Conservation (phyloP, 2,329 filamentous ascomycete species). For the Zalaria sp. region DNA sequence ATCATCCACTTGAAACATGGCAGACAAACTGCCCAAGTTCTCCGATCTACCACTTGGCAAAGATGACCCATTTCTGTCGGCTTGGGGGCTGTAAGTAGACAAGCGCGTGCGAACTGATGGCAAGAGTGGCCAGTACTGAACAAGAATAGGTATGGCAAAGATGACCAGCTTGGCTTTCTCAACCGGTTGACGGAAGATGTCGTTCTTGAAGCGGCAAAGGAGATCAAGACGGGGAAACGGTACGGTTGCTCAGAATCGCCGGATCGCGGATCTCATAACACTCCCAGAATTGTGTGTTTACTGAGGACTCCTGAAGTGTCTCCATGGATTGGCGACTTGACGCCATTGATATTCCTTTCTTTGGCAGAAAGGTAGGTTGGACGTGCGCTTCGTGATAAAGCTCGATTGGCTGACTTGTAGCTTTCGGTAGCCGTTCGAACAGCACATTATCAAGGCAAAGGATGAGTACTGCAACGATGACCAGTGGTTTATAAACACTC, state of each 20-base stretch:
- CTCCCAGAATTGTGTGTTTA: too few relatives aligned
- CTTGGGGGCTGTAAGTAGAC: conserved; percentile 20
- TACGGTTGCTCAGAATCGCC: conserved; percentile 18
- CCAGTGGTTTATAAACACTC: conserved; percentile 43
- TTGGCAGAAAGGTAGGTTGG: too few relatives aligned
- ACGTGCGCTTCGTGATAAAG: too few relatives aligned
- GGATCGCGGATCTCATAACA: conserved; percentile 13
- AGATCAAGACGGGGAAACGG: conserved; percentile 40
- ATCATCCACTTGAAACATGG: too few relatives aligned
- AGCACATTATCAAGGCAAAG: too few relatives aligned
- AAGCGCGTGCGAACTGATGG: neutral
- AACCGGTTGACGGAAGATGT: conserved; percentile 44
- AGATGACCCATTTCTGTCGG: conserved; percentile 30
- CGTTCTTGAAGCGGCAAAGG: conserved; percentile 30
- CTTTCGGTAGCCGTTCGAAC: too few relatives aligned
- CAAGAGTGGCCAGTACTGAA: neutral
- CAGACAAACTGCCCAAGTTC: conserved; percentile 27
- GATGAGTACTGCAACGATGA: conserved; percentile 37
- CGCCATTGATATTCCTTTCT: too few relatives aligned
- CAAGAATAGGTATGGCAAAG: conserved; percentile 40
- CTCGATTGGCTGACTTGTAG: too few relatives aligned
- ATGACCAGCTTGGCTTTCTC: conserved; percentile 46
- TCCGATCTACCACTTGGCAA: conserved; percentile 33
- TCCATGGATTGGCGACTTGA: too few relatives aligned
- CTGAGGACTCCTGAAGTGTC: too few relatives aligned